Evolutionary conservation across 75 land plant species (phyloP), one percentile per base, ranked within the genome.

Genomic region (Isoetes taiwanensis): DNA sequence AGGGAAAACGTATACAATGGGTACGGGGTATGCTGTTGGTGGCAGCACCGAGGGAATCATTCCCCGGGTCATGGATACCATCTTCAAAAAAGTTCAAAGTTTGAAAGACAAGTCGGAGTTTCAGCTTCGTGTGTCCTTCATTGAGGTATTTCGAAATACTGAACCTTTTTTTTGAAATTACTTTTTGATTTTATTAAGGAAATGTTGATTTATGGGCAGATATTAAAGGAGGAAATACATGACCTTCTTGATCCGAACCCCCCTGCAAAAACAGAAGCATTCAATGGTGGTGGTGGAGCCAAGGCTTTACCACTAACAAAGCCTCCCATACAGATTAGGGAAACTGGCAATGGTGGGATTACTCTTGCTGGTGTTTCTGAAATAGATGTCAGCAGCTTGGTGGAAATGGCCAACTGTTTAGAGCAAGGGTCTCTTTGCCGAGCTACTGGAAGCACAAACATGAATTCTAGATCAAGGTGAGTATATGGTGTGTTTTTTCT

Each of bases 1-100:
- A 9, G 99, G 99, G 2, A 89, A 94, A 57, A 94, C 99, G 0
- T 94, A 85, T 57, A 94, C 96, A 1, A 94, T 94, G 99, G 99
- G 99, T 17, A 94, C 99, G 9, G 94, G 84, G n/a, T 89, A 94
- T 42, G 76, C 65, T 5, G 79, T 80, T 1, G 90, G 82, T 14
- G 76, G 59, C 14, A 85, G 72, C 60, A 72, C 50, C 14, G 69
- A 56, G 35, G 99, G 99, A 23, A 68, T 94, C 38, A 94, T 85
- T 30, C 99, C 99, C 0, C 50, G 74, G 66, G 99, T 94, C 10
- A 82, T 94, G 90, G 80, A 82, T 39, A 59, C 65, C 5, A 89
- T 94, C 31, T 94, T 82, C 53, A 63, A 61, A 32, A 84, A 68
- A 67, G 71, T 89, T 8, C 78, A 83, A 32, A 60, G 59, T 4